phyloP scores from a whole-genome alignment of 768 basidiomycete genomes.

The Lactarius vividus region DNA sequence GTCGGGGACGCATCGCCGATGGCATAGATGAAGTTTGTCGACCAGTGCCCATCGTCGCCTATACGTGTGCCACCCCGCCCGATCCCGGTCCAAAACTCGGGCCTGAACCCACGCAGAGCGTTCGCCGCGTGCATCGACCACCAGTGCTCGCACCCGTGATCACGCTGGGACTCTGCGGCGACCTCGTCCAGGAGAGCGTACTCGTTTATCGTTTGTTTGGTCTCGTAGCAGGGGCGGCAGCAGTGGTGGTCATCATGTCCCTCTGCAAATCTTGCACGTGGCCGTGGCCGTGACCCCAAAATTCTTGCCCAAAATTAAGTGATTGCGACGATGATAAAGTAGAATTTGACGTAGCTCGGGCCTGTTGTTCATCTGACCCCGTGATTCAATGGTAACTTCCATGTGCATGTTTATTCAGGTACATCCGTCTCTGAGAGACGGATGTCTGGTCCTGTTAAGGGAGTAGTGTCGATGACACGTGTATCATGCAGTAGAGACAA shows the following conservation, averaged over 20 bases:
- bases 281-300: conserved; percentile 22
- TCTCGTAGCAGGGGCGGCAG: background rate
- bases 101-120: conserved; percentile 53
- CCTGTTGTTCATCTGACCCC: too few species aligned
- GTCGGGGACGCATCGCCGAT: background rate
- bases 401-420: too few species aligned
- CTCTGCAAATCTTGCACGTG: conserved; percentile 11
- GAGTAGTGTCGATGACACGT: too few species aligned
- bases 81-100: conserved; percentile 26
- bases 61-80: conserved; percentile 1
- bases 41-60: conserved; percentile 33
- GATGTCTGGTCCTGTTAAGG: too few species aligned
- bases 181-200: background rate
- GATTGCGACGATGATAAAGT: too few species aligned
- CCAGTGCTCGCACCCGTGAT: conserved; percentile 31
- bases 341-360: too few species aligned
- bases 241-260: conserved; percentile 6
- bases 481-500: too few species aligned
- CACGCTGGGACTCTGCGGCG: background rate
- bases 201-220: background rate
- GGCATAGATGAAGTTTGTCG: conserved; percentile 41
- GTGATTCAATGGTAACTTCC: too few species aligned
- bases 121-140: conserved; percentile 66
- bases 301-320: too few species aligned
- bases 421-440: too few species aligned